Conservation (phyloP, 805 yeast genomes). For the Kregervanrija pseudodelftensis region DNA sequence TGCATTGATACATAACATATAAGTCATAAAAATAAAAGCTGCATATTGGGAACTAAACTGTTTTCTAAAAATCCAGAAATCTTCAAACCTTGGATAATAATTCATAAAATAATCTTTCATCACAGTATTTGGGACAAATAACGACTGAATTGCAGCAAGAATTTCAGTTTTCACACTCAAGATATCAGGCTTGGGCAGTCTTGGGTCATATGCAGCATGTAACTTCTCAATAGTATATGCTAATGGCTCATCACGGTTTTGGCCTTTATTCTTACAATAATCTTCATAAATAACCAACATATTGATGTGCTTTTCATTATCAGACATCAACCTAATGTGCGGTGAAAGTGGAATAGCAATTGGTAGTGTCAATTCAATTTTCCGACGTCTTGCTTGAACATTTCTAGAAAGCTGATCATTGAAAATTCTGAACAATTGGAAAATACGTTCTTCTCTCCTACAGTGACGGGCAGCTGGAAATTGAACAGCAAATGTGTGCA, state of each 20-base stretch:
- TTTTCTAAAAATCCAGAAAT: slow-evolving; percentile 94
- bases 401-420: slow-evolving; percentile 72
- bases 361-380: slow-evolving; percentile 80
- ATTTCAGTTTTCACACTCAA: slow-evolving; percentile 87
- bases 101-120: slow-evolving; percentile 70
- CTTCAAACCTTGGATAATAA: slow-evolving; percentile 73
- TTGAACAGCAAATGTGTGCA: slow-evolving; percentile 92
- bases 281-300: slow-evolving; percentile 84
- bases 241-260: slow-evolving; percentile 83
- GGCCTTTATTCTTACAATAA: slow-evolving; percentile 64
- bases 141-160: slow-evolving; percentile 79
- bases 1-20: slow-evolving; percentile 87
- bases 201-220: slow-evolving; percentile 88
- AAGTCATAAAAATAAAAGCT: slow-evolving; percentile 83
- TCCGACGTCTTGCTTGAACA: slow-evolving; percentile 83
- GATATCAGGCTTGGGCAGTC: slow-evolving; percentile 88
- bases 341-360: slow-evolving; percentile 92
- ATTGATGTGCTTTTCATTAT: slow-evolving; percentile 67
- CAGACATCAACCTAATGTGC: slow-evolving; percentile 83
- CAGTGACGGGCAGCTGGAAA: slow-evolving; percentile 97
- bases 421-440: slow-evolving; percentile 85
- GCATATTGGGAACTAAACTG: slow-evolving; percentile 95
- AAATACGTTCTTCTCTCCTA: slow-evolving; percentile 90
- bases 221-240: slow-evolving; percentile 79
- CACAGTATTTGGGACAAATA: slow-evolving; percentile 78